Conservation (phyloP, 2,329 filamentous ascomycete genomes). For the Diaporthe sp. region DNA sequence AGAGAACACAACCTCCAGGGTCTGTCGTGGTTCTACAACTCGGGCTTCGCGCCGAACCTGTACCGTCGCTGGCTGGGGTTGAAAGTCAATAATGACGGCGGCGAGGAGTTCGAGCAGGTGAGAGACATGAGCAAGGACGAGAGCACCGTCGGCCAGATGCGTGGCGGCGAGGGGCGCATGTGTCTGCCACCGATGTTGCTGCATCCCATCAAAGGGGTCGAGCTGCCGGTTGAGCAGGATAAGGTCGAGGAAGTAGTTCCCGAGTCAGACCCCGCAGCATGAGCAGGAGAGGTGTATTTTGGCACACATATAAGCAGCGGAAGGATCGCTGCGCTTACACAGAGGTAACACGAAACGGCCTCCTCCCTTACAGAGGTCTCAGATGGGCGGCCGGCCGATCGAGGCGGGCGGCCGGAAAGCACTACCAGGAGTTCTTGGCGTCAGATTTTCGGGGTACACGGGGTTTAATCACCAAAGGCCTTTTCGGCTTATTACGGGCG, state of each 20-base stretch:
- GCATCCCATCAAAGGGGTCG: slow-evolving; percentile 87
- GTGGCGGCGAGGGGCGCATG: slow-evolving; percentile 84
- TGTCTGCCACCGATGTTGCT: slow-evolving; percentile 90
- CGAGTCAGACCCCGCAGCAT: slow-evolving; percentile 64
- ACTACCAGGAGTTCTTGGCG: slow-evolving; percentile 34
- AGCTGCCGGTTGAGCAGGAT: slow-evolving; percentile 72
- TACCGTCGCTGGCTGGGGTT: slow-evolving; percentile 91
- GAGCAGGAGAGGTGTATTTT: slow-evolving; percentile 30
- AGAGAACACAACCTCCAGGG: slow-evolving; percentile 91
- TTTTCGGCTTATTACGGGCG: background rate
- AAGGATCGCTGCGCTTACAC: slow-evolving; percentile 35
- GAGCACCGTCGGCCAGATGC: slow-evolving; percentile 63
- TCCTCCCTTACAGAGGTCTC: slow-evolving; percentile 4
- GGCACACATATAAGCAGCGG: slow-evolving; percentile 5
- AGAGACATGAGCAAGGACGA: slow-evolving; percentile 65
- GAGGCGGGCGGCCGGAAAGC: slow-evolving; percentile 10
- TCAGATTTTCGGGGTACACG: slow-evolving; percentile 4
- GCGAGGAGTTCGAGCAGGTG: slow-evolving; percentile 79
- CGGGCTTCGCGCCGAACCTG: slow-evolving; percentile 82
- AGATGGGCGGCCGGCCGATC: background rate
- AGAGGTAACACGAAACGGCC: slow-evolving; percentile 16
- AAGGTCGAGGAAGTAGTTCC: slow-evolving; percentile 58
- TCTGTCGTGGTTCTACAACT: slow-evolving; percentile 93
- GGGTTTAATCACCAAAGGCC: background rate
- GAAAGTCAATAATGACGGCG: slow-evolving; percentile 81